phyloP scores from a whole-genome alignment of 2,329 filamentous ascomycete genomes.

The Orbilia brochopaga region DNA sequence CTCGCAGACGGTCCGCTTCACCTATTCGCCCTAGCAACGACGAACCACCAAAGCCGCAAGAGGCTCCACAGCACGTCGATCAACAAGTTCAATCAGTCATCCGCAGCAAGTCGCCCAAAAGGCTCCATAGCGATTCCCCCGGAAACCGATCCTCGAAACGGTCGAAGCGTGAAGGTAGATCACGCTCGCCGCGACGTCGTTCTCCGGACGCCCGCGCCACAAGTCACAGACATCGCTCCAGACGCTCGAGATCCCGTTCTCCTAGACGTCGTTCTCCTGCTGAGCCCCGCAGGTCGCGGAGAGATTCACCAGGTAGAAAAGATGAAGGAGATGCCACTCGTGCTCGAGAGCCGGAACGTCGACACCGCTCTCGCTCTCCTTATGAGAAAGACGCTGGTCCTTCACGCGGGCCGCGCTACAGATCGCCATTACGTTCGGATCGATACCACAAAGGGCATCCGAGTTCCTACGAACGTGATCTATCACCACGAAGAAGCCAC shows the following conservation, averaged over 20 bases:
- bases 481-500: constrained; percentile 29
- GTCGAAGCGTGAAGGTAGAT: constrained; percentile 32
- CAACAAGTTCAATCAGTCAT: constrained; percentile 20
- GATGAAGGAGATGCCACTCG: constrained; percentile 13
- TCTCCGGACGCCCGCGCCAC: constrained; percentile 28
- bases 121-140: constrained; percentile 33
- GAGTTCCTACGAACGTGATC: constrained; percentile 5
- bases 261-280: constrained; percentile 29
- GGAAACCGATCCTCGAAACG: constrained; percentile 26
- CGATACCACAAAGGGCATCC: constrained; percentile 16
- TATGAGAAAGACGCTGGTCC: constrained; percentile 14
- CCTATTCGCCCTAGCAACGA: constrained; percentile 31
- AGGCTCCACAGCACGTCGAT: background rate
- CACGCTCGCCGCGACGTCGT: constrained; percentile 33
- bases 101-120: constrained; percentile 39
- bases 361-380: constrained; percentile 33
- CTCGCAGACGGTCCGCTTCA: constrained; percentile 30
- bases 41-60: constrained; percentile 8
- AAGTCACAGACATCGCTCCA: constrained; percentile 33
- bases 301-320: constrained; percentile 30
- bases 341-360: constrained; percentile 12
- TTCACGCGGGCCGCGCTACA: constrained; percentile 19
- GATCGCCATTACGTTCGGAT: constrained; percentile 17
- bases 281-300: constrained; percentile 19
- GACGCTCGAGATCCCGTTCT: constrained; percentile 34